These are phyloP conservation scores for Pachysolen tannophilus DNA, from an alignment of 805 yeast species.

Conservation along the genomic window DNA sequence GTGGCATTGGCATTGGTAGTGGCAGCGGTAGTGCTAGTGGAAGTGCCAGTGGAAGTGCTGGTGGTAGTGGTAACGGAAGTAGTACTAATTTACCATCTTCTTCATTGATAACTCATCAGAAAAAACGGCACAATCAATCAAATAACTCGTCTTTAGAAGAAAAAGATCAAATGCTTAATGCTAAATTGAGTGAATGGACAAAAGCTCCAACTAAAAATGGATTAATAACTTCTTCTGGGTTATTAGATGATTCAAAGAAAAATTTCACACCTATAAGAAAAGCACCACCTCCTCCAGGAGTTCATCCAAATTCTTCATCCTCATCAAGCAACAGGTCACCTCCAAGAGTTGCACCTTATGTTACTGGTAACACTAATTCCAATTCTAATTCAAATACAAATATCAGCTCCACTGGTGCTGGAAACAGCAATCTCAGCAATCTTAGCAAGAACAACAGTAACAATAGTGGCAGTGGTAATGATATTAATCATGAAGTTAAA, in stretches of 20 bases:
- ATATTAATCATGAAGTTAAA: conserved; percentile 2
- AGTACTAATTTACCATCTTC: conserved; percentile 20
- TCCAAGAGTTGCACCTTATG: conserved; percentile 6
- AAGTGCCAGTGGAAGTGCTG: conserved; percentile 2
- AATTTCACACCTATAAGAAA: conserved; percentile 30
- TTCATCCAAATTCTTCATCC: no score
- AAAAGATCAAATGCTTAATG: conserved; percentile 22
- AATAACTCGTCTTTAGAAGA: conserved; percentile 11
- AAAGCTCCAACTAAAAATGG: conserved; percentile 19
- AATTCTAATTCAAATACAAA: background rate
- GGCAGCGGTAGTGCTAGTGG: background rate
- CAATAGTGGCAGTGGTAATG: conserved; percentile 3
- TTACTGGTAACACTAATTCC: no score
- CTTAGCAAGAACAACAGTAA: conserved; percentile 5
- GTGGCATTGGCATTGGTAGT: conserved; percentile 7
- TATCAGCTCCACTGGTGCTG: background rate
- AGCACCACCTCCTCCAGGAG: conserved; percentile 32
- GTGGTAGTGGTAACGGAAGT: conserved; percentile 18
- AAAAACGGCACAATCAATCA: no score
- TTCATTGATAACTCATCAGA: conserved; percentile 3
- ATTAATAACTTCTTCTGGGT: conserved; percentile 9
- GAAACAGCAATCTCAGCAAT: no score
- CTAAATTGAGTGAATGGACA: conserved; percentile 33
- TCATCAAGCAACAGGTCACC: background rate
- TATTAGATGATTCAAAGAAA: conserved; percentile 11